Base-by-base conservation (phyloP, 257 asterid genomes). In the Parsonsia alboflavescens region DNA sequence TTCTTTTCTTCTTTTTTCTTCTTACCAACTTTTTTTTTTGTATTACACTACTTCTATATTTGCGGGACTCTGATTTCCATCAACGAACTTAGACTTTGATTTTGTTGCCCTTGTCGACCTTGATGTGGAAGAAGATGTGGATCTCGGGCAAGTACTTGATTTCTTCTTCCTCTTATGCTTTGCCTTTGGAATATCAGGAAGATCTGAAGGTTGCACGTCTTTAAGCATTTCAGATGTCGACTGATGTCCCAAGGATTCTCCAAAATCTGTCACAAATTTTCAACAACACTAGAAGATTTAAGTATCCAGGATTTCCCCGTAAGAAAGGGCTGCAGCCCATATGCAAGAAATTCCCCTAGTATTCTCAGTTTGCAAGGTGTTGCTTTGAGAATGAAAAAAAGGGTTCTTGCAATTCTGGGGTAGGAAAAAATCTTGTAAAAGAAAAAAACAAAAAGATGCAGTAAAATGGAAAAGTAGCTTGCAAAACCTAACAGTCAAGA, bases 121-220 rank as follows among this genome's bases (percentile, higher is more conserved):
- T 42, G 93, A 87, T 44, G 87, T 76, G 39, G 94, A 88, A 48
- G 85, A 75, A 22, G 80, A 80, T 50, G 76, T 76, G 8, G 91
- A 83, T 75, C 74, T 84, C 15, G 90, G 88, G 64, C 95, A 88
- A 59, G 90, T 79, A 22, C 73, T 69, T 7, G 89, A 82, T 83
- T 83, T 7, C 82, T 91, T 93, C 87, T 87, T 91, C 77, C 96
- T 83, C 71, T 77, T 91, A 42, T 79, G 91, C 80, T 89, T 88
- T 15, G 75, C 11, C 82, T 89, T 88, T 59, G 76, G 83, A 2
- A 82, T 69, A 45, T 79, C 81, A 24, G 88, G 82, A 67, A 71
- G 73, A 12, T 85, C 86, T 0, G 87, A 10, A 11, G 84, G 68
- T 65, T 84, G 50, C n/a, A 69, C 54, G 70, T 83, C 90, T 74